Evolutionary conservation across 2,329 filamentous ascomycete genomes (phyloP).

Genomic region (Cladophialophora carrionii): DNA sequence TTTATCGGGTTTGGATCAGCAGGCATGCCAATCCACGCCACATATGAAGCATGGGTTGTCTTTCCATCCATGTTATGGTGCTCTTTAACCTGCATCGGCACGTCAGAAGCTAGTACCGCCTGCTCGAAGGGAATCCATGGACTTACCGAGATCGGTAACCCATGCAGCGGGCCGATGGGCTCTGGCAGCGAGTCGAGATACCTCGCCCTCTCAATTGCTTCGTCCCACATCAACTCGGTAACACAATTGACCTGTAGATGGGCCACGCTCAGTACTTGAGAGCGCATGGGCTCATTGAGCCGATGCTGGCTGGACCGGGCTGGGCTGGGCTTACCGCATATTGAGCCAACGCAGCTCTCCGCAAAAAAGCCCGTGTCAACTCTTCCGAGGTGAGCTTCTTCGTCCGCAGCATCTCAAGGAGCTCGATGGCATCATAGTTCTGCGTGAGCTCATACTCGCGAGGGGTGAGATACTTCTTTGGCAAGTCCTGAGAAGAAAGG

Average conservation of each 20-base stretch:
- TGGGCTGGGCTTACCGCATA: slow-evolving; percentile 21
- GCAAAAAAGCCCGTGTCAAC: slow-evolving; percentile 59
- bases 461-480: slow-evolving; percentile 51
- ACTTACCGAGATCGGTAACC: slow-evolving; percentile 57
- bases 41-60: slow-evolving; percentile 39
- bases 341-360: slow-evolving; percentile 57
- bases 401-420: slow-evolving; percentile 50
- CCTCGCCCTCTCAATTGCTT: slow-evolving; percentile 53
- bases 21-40: slow-evolving; percentile 39
- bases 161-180: slow-evolving; percentile 63
- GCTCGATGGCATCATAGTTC: slow-evolving; percentile 38
- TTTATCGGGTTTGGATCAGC: slow-evolving; percentile 35
- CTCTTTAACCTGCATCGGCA: slow-evolving; percentile 47
- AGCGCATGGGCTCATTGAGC: not conserved
- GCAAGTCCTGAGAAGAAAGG: slow-evolving; percentile 49
- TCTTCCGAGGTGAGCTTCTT: slow-evolving; percentile 50
- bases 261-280: not conserved
- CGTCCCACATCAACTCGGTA: slow-evolving; percentile 57
- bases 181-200: slow-evolving; percentile 54
- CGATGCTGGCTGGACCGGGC: not conserved
- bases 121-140: not conserved
- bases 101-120: not conserved
- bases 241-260: slow-evolving; percentile 46
- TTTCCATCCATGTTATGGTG: slow-evolving; percentile 38
- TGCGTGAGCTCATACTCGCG: slow-evolving; percentile 58